phyloP scores from a whole-genome alignment of 148 eudicot species.

The Diospyros kaki region DNA sequence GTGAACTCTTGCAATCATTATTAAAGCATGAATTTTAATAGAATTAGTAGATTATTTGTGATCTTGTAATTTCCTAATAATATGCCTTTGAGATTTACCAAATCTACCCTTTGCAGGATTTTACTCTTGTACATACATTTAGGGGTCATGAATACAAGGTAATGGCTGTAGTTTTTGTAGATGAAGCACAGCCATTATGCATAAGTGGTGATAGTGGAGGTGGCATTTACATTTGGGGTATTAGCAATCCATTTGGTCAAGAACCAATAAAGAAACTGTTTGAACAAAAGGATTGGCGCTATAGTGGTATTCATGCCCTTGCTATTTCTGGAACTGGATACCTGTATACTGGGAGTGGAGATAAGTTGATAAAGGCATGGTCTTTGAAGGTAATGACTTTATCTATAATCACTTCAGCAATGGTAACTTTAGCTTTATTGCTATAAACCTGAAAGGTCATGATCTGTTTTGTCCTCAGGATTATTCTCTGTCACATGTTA shows the following conservation, averaged over 20 bases:
- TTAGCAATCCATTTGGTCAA: slow-evolving; percentile 46
- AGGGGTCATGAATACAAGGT: slow-evolving; percentile 80
- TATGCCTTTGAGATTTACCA: neutral
- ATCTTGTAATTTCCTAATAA: neutral
- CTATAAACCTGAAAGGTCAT: neutral
- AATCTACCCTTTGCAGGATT: slow-evolving; percentile 45
- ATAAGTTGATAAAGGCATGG: slow-evolving; percentile 87
- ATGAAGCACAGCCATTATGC: slow-evolving; percentile 67
- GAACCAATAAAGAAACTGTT: slow-evolving; percentile 58
- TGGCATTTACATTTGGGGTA: slow-evolving; percentile 67
- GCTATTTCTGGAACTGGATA: slow-evolving; percentile 63
- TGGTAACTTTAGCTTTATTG: neutral
- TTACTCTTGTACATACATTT: slow-evolving; percentile 67
- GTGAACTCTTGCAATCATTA: neutral
- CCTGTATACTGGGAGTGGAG: slow-evolving; percentile 90
- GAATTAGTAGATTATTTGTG: neutral
- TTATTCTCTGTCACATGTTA: slow-evolving; percentile 48
- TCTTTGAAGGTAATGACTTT: slow-evolving; percentile 46
- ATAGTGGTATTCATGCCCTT: slow-evolving; percentile 86
- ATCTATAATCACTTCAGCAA: neutral
- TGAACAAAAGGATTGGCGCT: slow-evolving; percentile 92
- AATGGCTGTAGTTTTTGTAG: slow-evolving; percentile 61
- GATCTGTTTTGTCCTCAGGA: slow-evolving; percentile 39
- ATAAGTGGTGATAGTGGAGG: slow-evolving; percentile 91
- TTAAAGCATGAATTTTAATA: neutral